A percentile compares a stretch with the other conserved stretches of the same genome.
These are phyloP conservation scores for Arthrinium puccinioides DNA, from an alignment of 2,329 filamentous ascomycete genomes.

Conservation along the genomic window DNA sequence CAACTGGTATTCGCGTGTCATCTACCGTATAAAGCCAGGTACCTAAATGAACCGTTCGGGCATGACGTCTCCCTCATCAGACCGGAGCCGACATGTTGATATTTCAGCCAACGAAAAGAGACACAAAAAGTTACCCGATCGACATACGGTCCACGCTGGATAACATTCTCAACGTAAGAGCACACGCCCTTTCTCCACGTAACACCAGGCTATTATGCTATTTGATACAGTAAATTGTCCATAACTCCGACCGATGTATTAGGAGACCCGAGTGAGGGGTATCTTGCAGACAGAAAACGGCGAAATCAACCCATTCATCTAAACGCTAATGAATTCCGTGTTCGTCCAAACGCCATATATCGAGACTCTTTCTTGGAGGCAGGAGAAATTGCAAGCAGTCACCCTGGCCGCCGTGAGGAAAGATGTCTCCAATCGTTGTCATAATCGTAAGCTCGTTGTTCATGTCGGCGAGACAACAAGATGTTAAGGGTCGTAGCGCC, in stretches of 20 bases:
- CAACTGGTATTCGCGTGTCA: too few relatives aligned
- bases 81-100: neutral
- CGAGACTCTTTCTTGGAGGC: neutral
- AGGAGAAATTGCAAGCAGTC: neutral
- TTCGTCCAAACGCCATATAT: neutral
- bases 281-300: slow-evolving; percentile 1
- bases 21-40: neutral
- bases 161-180: neutral
- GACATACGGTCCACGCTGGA: neutral
- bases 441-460: slow-evolving; percentile 5
- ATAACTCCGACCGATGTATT: slow-evolving; percentile 2
- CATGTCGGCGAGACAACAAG: neutral
- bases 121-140: neutral
- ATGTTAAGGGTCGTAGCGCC: neutral
- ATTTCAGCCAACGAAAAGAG: neutral
- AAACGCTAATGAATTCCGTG: neutral
- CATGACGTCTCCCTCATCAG: neutral
- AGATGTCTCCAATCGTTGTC: slow-evolving; percentile 1
- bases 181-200: neutral
- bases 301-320: neutral
- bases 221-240: slow-evolving; percentile 1
- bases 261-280: slow-evolving; percentile 1
- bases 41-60: neutral
- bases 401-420: neutral
- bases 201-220: neutral